Evolutionary conservation across 305 asterid genomes (phyloP), one percentile per base, ranked within the genome.

Genomic region (Fraxinus baroniana): DNA sequence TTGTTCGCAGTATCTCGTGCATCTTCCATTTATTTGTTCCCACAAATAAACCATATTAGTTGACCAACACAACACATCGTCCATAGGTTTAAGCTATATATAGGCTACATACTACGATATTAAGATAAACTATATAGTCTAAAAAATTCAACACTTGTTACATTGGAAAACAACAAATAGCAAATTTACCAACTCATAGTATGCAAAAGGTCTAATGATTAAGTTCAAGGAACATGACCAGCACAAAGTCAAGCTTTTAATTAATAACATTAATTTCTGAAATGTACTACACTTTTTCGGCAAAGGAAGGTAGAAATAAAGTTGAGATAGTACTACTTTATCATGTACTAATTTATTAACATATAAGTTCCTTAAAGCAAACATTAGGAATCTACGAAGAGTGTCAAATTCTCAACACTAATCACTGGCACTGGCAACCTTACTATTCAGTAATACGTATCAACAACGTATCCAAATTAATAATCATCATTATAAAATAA

Each of bases 351-450:
- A 87, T 85, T 85, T 9, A 66, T 26, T 66, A 26, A 66, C 3
- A 26, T 24, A 10, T 15, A 5, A 26, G 4, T 9, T 7, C 35
- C 26, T 66, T 66, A 66, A 4, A 26, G 35, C 74, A 68, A 68
- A 68, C 18, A 68, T 13, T 10, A 68, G 74, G 90, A 87, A 85
- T 78, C 83, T 68, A 74, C 72, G 44, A 5, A 83, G 37, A 52
- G 12, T 28, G 99, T 94, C 90, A 95, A 85, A 90, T 95, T 95
- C 79, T 97, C 99, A 35, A 94, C 96, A 81, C 98, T 90, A 68
- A 95, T 92, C 88, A 94, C 97, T 78, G 95, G 90, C 64, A 94
- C 94, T 10, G 97, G 93, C 85, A 95, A 86, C 95, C 99, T 30
- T 95, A 15, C 77, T 26, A 20, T 49, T 44, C 15, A 20, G 22